phyloP scores from a whole-genome alignment of 148 eudicot genomes.

The Silene conica region DNA sequence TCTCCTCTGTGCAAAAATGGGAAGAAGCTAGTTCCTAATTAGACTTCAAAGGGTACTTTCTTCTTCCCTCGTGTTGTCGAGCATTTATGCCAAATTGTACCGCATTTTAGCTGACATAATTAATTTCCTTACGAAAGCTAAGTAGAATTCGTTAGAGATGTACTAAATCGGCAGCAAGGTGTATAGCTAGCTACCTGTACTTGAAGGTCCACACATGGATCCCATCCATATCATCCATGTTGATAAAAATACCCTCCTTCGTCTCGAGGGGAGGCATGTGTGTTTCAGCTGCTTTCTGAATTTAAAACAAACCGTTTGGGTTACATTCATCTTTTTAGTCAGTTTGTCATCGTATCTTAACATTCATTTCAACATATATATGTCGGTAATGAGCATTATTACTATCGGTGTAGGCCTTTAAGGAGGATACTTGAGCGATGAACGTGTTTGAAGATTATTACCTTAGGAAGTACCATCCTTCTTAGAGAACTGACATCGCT shows the following conservation, averaged over 20 bases:
- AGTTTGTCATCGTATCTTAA: not conserved
- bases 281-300: conserved; percentile 72
- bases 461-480: conserved; percentile 87
- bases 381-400: no score
- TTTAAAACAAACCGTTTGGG: not conserved
- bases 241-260: conserved; percentile 62
- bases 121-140: no score
- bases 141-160: not conserved
- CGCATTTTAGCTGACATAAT: no score
- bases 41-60: not conserved
- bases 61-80: no score
- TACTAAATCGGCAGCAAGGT: not conserved
- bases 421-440: no score
- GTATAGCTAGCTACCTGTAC: conserved; percentile 49
- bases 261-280: conserved; percentile 58
- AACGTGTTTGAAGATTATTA: not conserved
- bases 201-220: conserved; percentile 72
- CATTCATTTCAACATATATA: not conserved
- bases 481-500: conserved; percentile 71
- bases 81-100: no score
- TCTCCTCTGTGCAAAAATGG: no score
- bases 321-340: not conserved
- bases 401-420: no score
- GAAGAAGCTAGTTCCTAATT: not conserved
- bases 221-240: conserved; percentile 80